Percentiles rank a stretch among this genome's conserved stretches.
These are phyloP conservation scores for Botryotinia convoluta DNA, from an alignment of 2,329 filamentous ascomycete species.

Conservation along the genomic window DNA sequence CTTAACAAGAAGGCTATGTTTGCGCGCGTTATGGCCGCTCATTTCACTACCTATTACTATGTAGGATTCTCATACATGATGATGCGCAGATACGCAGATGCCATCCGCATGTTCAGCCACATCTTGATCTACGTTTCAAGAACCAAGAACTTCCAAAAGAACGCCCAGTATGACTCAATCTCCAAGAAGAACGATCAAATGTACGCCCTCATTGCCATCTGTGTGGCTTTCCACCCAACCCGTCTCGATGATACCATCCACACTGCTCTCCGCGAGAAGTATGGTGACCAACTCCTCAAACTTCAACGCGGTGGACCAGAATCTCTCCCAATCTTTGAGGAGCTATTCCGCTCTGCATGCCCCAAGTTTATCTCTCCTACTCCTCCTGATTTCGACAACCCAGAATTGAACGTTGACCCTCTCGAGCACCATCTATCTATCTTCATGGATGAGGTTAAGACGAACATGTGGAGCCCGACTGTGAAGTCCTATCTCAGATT, in stretches of 20 bases:
- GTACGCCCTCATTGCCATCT: slow-evolving; percentile 98
- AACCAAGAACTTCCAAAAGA: slow-evolving; percentile 99
- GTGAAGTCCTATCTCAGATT: slow-evolving; percentile 98
- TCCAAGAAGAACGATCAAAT: slow-evolving; percentile 99
- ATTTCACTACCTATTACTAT: slow-evolving; percentile 99
- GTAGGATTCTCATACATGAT: slow-evolving; percentile 99
- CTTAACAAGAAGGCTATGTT: slow-evolving; percentile 99
- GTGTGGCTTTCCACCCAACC: slow-evolving; percentile 95
- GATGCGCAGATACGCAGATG: slow-evolving; percentile 99
- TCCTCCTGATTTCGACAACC: slow-evolving; percentile 96
- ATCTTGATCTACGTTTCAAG: slow-evolving; percentile 98
- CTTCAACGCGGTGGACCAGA: slow-evolving; percentile 96
- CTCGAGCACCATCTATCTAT: slow-evolving; percentile 95
- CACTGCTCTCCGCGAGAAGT: slow-evolving; percentile 96
- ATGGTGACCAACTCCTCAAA: slow-evolving; percentile 95
- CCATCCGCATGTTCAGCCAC: slow-evolving; percentile 99
- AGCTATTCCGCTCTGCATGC: slow-evolving; percentile 96
- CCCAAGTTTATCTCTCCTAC: slow-evolving; percentile 99
- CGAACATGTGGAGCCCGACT: slow-evolving; percentile 96
- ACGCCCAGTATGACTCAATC: slow-evolving; percentile 95
- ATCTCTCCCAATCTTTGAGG: slow-evolving; percentile 93
- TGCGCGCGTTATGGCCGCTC: slow-evolving; percentile 96
- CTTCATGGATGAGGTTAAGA: slow-evolving; percentile 99
- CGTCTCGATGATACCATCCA: slow-evolving; percentile 98
- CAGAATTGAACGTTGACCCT: slow-evolving; percentile 91